phyloP scores from a whole-genome alignment of 2,329 filamentous ascomycete genomes.

The Cladosporium sp. region DNA sequence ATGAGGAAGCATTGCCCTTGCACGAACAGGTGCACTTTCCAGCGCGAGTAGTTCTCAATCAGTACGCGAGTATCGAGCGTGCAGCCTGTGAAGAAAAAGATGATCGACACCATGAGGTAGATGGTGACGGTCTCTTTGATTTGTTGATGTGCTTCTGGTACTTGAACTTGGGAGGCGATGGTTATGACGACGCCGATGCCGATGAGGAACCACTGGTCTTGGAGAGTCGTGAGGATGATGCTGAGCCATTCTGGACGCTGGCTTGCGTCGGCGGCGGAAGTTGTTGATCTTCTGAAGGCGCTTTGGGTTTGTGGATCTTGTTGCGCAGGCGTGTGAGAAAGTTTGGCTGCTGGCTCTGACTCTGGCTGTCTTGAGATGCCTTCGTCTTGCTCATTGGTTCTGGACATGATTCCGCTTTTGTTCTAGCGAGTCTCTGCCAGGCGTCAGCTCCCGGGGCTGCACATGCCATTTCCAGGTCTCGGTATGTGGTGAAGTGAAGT shows the following conservation, averaged over 20 bases:
- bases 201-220: slow-evolving; percentile 62
- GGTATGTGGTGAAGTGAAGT: background rate
- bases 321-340: background rate
- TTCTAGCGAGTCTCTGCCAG: slow-evolving; percentile 1
- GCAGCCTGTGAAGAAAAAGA: slow-evolving; percentile 68
- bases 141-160: slow-evolving; percentile 52
- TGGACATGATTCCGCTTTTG: slow-evolving; percentile 6
- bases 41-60: slow-evolving; percentile 58
- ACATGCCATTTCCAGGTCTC: background rate
- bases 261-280: background rate
- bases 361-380: background rate
- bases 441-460: slow-evolving; percentile 6
- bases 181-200: slow-evolving; percentile 53
- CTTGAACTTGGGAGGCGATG: slow-evolving; percentile 52
- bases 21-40: slow-evolving; percentile 64
- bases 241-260: slow-evolving; percentile 1
- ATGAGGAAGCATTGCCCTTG: slow-evolving; percentile 65
- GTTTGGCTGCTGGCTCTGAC: background rate
- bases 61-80: slow-evolving; percentile 63
- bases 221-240: slow-evolving; percentile 25
- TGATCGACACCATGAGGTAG: slow-evolving; percentile 65
- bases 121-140: slow-evolving; percentile 52
- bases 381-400: background rate
- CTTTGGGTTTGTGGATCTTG: background rate
- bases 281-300: too few relatives aligned